These are phyloP conservation scores for Ceratopteris richardii DNA, from an alignment of 75 land plant genomes.

Conservation along the genomic window DNA sequence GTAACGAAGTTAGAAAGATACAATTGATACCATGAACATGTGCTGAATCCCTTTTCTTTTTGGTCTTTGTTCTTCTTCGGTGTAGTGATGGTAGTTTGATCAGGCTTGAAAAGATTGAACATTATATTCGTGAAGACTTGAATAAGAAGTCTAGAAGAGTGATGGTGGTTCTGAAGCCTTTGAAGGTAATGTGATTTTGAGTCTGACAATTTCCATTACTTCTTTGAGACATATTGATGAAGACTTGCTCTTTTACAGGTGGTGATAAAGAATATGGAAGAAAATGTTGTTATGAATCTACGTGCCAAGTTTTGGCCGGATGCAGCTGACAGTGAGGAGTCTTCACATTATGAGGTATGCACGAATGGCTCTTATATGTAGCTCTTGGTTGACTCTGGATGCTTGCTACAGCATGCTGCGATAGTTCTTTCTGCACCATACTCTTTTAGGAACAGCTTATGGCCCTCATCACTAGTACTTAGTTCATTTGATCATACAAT, in stretches of 20 bases:
- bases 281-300: slow-evolving; percentile 34
- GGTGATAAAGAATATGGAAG: slow-evolving; percentile 75
- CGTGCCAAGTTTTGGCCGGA: slow-evolving; percentile 96
- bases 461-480: too few species aligned
- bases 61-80: too few species aligned
- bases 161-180: slow-evolving; percentile 88
- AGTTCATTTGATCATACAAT: too few species aligned
- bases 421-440: background rate
- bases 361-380: background rate
- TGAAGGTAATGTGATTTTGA: slow-evolving; percentile 48
- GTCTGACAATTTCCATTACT: background rate
- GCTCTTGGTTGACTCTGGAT: background rate
- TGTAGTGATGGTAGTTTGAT: slow-evolving; percentile 86
- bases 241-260: slow-evolving; percentile 41
- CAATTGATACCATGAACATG: too few species aligned
- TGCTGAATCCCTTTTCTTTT: too few species aligned
- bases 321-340: slow-evolving; percentile 55
- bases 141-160: slow-evolving; percentile 70
- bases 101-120: slow-evolving; percentile 63
- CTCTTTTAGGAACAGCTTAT: too few species aligned
- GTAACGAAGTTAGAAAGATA: too few species aligned
- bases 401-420: background rate
- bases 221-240: background rate
- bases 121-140: slow-evolving; percentile 86
- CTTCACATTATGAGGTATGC: slow-evolving; percentile 64